phyloP scores from a whole-genome alignment of 129 eudicot genomes.

The Pulicaria dysenterica region DNA sequence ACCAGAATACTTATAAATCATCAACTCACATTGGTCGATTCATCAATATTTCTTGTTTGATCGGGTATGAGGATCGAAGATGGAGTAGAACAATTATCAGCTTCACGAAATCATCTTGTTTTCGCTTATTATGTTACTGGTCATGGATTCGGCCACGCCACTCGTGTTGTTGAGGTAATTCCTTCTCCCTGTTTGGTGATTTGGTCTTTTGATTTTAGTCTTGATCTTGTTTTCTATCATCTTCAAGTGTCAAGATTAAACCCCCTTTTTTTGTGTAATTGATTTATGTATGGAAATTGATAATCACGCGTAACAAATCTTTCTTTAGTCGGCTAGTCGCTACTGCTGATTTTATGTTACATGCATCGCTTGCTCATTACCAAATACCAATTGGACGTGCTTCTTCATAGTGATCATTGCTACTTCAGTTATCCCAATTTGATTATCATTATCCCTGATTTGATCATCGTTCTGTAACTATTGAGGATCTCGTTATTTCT shows the following conservation, averaged over 20 bases:
- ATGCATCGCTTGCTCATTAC: conserved; percentile 7
- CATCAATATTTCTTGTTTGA: conserved; percentile 5
- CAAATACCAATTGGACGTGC: conserved; percentile 7
- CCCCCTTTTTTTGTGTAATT: not conserved
- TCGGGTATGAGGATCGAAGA: conserved; percentile 42
- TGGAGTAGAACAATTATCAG: conserved; percentile 32
- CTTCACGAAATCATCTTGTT: conserved; percentile 48
- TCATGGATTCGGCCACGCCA: conserved; percentile 91
- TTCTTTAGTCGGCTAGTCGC: conserved; percentile 9
- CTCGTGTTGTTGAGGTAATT: conserved; percentile 85
- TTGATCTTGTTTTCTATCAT: not conserved
- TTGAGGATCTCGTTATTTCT: not conserved
- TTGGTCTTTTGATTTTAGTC: not conserved
- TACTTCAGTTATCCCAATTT: not conserved
- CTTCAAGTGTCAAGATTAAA: not conserved
- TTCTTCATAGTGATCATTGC: not conserved
- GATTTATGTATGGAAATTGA: not conserved
- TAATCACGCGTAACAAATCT: conserved; percentile 6
- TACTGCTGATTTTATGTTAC: conserved; percentile 3
- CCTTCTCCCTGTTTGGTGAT: not conserved
- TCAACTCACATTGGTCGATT: conserved; percentile 32
- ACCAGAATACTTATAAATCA: not conserved
- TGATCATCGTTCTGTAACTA: not conserved
- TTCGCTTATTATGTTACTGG: conserved; percentile 90
- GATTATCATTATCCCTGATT: not conserved